These are phyloP conservation scores for Strigomonas culicis DNA, from an alignment of 208 protist genomes.

Conservation along the genomic window DNA sequence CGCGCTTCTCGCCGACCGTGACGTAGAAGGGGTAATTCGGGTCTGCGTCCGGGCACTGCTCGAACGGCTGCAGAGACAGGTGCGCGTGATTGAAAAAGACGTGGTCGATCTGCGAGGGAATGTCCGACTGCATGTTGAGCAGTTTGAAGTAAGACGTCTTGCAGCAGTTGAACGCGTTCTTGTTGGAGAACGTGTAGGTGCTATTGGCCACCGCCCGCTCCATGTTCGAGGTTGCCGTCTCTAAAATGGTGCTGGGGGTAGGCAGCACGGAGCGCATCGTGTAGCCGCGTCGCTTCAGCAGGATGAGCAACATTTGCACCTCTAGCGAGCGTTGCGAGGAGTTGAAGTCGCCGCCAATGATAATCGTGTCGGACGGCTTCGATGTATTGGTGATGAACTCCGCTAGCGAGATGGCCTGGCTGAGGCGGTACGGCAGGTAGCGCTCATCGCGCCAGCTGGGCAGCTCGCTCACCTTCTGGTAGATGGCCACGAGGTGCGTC, in stretches of 20 bases:
- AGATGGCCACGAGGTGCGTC: conserved; percentile 81
- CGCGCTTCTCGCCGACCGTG: conserved; percentile 16
- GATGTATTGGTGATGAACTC: conserved; percentile 76
- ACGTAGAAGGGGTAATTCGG: conserved; percentile 32
- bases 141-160: conserved; percentile 78
- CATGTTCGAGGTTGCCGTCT: neutral
- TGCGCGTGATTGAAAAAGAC: conserved; percentile 57
- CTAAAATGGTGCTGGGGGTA: conserved; percentile 10
- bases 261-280: conserved; percentile 64
- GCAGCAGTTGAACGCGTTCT: conserved; percentile 74
- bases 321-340: conserved; percentile 73
- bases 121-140: conserved; percentile 62
- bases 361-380: conserved; percentile 54
- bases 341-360: conserved; percentile 89
- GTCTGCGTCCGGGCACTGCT: conserved; percentile 67
- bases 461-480: conserved; percentile 62
- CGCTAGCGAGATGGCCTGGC: conserved; percentile 73
- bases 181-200: conserved; percentile 68
- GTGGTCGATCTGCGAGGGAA: conserved; percentile 85
- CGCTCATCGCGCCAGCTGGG: conserved; percentile 61
- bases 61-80: conserved; percentile 52
- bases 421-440: conserved; percentile 76
- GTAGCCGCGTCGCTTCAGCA: conserved; percentile 71
- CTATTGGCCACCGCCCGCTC: conserved; percentile 12
- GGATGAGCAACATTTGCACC: conserved; percentile 69